These are phyloP conservation scores for Ascochyta koolunga DNA, from an alignment of 2,329 filamentous ascomycete species.

Conservation along the genomic window DNA sequence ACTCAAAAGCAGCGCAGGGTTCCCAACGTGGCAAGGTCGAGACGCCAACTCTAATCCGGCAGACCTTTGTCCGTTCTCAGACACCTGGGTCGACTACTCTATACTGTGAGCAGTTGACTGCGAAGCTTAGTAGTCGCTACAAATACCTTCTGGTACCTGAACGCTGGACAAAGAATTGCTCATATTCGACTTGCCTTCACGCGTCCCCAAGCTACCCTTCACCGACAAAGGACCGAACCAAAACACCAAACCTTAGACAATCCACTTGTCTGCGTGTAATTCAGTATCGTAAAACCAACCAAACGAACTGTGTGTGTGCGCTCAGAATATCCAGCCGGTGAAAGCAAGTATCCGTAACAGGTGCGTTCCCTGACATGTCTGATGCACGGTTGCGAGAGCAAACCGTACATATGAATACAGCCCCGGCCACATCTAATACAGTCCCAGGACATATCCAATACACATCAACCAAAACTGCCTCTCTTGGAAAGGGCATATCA, in stretches of 20 bases:
- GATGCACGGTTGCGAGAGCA: conserved; percentile 45
- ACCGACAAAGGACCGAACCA: conserved; percentile 43
- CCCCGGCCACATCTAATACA: conserved; percentile 34
- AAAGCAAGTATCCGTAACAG: conserved; percentile 44
- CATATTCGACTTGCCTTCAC: conserved; percentile 42
- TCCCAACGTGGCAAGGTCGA: conserved; percentile 41
- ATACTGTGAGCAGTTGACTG: conserved; percentile 44
- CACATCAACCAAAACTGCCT: neutral
- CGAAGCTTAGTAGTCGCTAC: conserved; percentile 44
- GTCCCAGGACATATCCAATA: conserved; percentile 23
- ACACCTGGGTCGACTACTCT: conserved; percentile 37
- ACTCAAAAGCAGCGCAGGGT: conserved; percentile 45
- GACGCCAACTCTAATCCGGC: conserved; percentile 46
- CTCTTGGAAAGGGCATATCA: conserved; percentile 8
- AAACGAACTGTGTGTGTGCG: conserved; percentile 37
- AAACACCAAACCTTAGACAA: conserved; percentile 44
- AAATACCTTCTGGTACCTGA: conserved; percentile 47
- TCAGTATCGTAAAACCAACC: conserved; percentile 25
- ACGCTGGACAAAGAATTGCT: conserved; percentile 46
- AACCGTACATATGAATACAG: conserved; percentile 32
- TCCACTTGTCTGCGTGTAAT: conserved; percentile 35
- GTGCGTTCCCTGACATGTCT: conserved; percentile 42
- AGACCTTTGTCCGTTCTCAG: conserved; percentile 51
- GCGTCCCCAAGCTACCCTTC: conserved; percentile 32
- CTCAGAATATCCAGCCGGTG: conserved; percentile 31